Evolutionary conservation across 192 early-diverging fungal genomes (phyloP).

Genomic region (Hyaloraphidium curvatum): DNA sequence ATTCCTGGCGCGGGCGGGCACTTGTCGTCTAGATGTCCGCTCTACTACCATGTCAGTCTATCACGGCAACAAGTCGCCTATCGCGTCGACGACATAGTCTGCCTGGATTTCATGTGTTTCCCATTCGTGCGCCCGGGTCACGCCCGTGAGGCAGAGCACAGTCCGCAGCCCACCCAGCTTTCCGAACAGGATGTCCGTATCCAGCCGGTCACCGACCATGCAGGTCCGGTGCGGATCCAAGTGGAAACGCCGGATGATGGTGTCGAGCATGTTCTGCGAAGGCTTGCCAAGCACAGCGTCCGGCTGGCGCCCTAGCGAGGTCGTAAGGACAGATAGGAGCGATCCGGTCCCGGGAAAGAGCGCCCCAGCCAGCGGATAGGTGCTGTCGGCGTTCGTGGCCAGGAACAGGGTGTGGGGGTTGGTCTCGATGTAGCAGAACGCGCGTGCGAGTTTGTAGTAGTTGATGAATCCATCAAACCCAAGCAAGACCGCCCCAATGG

Average conservation of each 20-base stretch:
- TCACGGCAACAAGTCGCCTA: no score
- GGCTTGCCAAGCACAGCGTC: slow-evolving; percentile 77
- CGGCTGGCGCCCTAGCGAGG: slow-evolving; percentile 61
- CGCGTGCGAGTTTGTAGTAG: slow-evolving; percentile 82
- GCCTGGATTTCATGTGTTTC: no score
- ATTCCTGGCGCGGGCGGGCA: no score
- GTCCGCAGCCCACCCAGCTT: slow-evolving; percentile 66
- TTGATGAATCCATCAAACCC: slow-evolving; percentile 86
- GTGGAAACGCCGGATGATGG: slow-evolving; percentile 41
- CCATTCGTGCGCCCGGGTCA: not conserved
- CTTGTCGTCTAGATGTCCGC: no score
- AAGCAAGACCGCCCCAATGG: slow-evolving; percentile 75
- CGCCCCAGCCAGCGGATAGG: slow-evolving; percentile 59
- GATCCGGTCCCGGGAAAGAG: slow-evolving; percentile 74
- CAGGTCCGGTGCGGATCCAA: slow-evolving; percentile 62
- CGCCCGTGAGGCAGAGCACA: slow-evolving; percentile 77
- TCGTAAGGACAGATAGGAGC: slow-evolving; percentile 47
- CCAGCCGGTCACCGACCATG: slow-evolving; percentile 93
- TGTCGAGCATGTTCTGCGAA: slow-evolving; percentile 79
- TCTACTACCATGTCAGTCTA: no score
- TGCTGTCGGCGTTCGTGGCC: slow-evolving; percentile 81
- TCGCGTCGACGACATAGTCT: no score
- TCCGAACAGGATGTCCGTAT: slow-evolving; percentile 94
- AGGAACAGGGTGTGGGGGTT: slow-evolving; percentile 59
- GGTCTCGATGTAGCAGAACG: slow-evolving; percentile 57